These are phyloP conservation scores for Aspergillus puulaauensis DNA, from an alignment of 2,329 filamentous ascomycete genomes.

Conservation along the genomic window DNA sequence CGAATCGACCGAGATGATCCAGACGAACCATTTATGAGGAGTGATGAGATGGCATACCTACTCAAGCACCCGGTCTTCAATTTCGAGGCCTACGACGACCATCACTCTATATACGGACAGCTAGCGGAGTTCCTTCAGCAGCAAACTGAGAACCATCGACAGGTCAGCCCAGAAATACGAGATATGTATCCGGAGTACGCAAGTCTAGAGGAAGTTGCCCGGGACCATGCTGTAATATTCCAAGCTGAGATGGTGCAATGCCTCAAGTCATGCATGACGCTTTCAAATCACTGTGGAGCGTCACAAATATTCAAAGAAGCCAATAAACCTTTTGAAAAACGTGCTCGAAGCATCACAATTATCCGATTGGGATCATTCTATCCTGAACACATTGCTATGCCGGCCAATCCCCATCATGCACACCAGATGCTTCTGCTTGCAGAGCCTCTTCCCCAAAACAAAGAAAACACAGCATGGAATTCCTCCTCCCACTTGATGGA, in stretches of 20 bases:
- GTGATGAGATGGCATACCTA: neutral
- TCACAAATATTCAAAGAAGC: neutral
- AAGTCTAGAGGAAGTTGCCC: no score
- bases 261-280: no score
- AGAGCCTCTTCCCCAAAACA: neutral
- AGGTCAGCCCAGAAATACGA: no score
- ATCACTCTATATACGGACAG: neutral
- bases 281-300: no score
- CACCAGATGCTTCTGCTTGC: neutral
- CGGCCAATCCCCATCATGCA: neutral
- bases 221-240: no score
- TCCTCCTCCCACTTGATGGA: neutral
- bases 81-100: neutral
- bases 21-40: neutral
- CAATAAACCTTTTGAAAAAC: neutral
- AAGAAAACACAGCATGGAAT: neutral
- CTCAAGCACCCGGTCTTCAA: neutral
- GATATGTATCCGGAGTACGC: no score
- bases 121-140: neutral
- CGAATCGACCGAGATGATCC: no score
- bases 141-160: neutral
- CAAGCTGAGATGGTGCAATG: no score
- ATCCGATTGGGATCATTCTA: neutral
- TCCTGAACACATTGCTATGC: neutral
- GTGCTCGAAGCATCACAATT: neutral